Conservation (phyloP, 495 filamentous ascomycete species). For the Neurospora africana region DNA sequence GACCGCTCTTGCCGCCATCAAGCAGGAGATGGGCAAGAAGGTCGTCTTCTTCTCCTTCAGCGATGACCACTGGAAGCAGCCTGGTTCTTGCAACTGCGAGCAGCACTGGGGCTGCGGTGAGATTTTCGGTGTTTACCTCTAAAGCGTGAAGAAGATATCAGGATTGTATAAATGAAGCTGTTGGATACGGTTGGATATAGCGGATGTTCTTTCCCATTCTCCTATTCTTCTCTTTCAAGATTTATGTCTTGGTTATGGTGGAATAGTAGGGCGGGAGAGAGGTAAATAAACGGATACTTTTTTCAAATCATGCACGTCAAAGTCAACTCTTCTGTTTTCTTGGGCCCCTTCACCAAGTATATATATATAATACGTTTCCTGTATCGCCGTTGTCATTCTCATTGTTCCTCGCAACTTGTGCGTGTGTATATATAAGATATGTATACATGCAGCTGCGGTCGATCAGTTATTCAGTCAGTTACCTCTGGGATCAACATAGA, state of each 20-base stretch:
- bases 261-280: background rate
- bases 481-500: background rate
- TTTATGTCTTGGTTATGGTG: background rate
- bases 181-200: conserved; percentile 3
- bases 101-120: conserved; percentile 59
- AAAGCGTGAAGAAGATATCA: conserved; percentile 1
- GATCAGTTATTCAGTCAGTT: background rate
- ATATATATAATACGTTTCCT: background rate
- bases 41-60: conserved; percentile 70
- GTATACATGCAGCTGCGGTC: background rate
- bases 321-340: background rate
- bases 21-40: conserved; percentile 39
- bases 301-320: background rate
- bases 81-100: conserved; percentile 65
- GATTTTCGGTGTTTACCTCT: conserved; percentile 34
- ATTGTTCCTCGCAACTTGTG: background rate
- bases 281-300: background rate
- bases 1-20: conserved; percentile 58
- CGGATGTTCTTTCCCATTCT: background rate
- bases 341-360: background rate
- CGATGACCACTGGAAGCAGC: conserved; percentile 73
- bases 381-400: background rate
- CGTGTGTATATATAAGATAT: background rate
- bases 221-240: background rate
- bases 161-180: background rate